These are phyloP conservation scores for Russula olivacea DNA, from an alignment of 768 basidiomycete species.

Conservation along the genomic window DNA sequence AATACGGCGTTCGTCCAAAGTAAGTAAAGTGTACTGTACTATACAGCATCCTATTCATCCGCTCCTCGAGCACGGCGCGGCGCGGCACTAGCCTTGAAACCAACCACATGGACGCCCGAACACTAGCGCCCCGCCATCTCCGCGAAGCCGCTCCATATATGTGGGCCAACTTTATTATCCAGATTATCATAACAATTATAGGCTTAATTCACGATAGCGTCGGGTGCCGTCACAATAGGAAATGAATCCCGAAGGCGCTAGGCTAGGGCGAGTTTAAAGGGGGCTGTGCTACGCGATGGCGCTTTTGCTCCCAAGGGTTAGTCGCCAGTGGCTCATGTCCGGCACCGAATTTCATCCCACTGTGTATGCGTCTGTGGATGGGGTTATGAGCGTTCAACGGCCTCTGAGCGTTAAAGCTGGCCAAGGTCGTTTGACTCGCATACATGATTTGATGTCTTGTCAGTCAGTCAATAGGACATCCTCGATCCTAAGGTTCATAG, in stretches of 20 bases:
- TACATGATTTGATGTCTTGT: not conserved
- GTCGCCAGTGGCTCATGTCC: slow-evolving; percentile 42
- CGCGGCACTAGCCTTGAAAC: not conserved
- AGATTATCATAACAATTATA: not conserved
- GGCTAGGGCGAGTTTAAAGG: slow-evolving; percentile 32
- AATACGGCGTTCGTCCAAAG: not conserved
- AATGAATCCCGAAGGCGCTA: slow-evolving; percentile 37
- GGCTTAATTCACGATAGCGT: slow-evolving; percentile 34
- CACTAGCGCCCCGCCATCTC: slow-evolving; percentile 9
- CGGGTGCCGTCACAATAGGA: slow-evolving; percentile 7
- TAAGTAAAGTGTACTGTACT: not conserved
- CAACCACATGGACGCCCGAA: slow-evolving; percentile 11
- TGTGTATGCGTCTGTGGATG: slow-evolving; percentile 53
- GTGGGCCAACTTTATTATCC: not conserved
- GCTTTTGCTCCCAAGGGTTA: slow-evolving; percentile 40
- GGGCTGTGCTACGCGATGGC: slow-evolving; percentile 38
- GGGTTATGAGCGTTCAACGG: slow-evolving; percentile 36
- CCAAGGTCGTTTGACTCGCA: not conserved
- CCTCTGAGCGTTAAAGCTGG: slow-evolving; percentile 38
- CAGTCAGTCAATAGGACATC: not conserved
- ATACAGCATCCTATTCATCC: not conserved
- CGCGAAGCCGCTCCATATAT: slow-evolving; percentile 34
- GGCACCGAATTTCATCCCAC: slow-evolving; percentile 38
- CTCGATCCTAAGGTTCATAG: not conserved
- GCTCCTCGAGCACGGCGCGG: not conserved